phyloP scores from a whole-genome alignment of 768 basidiomycete species.

The Kockovaella imperatae region DNA sequence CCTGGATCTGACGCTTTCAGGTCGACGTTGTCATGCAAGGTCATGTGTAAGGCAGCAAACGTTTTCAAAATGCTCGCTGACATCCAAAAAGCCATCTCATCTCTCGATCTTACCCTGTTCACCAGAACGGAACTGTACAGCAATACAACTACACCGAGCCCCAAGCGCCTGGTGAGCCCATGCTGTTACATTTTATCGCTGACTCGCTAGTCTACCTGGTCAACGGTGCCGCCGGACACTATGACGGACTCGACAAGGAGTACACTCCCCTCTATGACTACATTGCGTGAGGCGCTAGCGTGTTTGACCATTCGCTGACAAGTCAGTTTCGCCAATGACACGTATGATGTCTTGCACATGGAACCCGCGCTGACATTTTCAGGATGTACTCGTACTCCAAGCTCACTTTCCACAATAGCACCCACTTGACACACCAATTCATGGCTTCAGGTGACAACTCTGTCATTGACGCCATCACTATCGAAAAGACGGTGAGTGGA shows the following conservation, averaged over 20 bases:
- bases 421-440: background rate
- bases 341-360: no score
- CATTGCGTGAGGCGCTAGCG: background rate
- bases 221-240: background rate
- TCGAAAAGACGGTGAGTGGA: no score
- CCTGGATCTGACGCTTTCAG: no score
- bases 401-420: background rate
- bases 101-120: background rate
- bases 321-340: background rate
- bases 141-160: background rate
- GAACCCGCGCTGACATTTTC: background rate
- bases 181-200: background rate
- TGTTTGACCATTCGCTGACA: no score
- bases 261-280: background rate
- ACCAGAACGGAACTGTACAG: background rate
- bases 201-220: background rate
- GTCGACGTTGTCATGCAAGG: no score
- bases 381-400: background rate
- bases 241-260: background rate
- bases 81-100: background rate
- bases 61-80: no score
- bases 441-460: background rate
- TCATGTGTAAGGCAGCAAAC: no score
- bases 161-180: background rate
- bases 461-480: background rate